Conservation (phyloP, 2,329 filamentous ascomycete genomes). For the Alternaria sp. region DNA sequence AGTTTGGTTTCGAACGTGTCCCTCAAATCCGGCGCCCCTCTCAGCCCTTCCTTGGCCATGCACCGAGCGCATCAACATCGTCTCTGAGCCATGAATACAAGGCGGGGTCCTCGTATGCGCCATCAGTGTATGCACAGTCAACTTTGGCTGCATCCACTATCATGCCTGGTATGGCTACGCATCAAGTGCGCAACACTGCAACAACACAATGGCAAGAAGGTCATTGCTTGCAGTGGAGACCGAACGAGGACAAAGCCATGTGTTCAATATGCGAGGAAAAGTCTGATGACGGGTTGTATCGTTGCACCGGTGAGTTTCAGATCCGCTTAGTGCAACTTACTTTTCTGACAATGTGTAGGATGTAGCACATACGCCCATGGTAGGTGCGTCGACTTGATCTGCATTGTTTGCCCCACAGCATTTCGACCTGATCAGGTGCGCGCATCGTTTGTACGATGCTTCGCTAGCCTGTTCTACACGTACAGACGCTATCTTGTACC, state of each 20-base stretch:
- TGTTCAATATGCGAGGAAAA: constrained; percentile 81
- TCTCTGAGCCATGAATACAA: constrained; percentile 59
- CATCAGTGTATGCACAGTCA: constrained; percentile 84
- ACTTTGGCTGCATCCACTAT: constrained; percentile 84
- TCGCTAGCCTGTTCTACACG: constrained; percentile 72
- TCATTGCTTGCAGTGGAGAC: constrained; percentile 75
- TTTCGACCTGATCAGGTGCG: constrained; percentile 71
- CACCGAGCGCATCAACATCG: constrained; percentile 71
- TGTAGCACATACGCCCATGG: constrained; percentile 65
- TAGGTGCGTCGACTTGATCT: constrained; percentile 65
- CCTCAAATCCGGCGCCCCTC: constrained; percentile 67
- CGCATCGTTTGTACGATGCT: constrained; percentile 72
- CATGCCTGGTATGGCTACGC: constrained; percentile 83
- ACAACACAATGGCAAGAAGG: constrained; percentile 84
- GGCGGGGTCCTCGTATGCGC: constrained; percentile 68
- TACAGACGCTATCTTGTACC: constrained; percentile 69
- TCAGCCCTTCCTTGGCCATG: constrained; percentile 72
- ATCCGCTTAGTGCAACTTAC: constrained; percentile 2
- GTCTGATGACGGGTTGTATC: constrained; percentile 75
- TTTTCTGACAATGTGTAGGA: constrained; percentile 48
- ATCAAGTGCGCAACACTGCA: constrained; percentile 79
- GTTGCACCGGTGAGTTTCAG: constrained; percentile 62
- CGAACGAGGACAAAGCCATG: constrained; percentile 63
- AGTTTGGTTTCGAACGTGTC: constrained; percentile 77
- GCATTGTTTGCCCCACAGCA: constrained; percentile 69